Conservation (phyloP, 1,284 basidiomycete species). For the Trichosporon inkin region DNA sequence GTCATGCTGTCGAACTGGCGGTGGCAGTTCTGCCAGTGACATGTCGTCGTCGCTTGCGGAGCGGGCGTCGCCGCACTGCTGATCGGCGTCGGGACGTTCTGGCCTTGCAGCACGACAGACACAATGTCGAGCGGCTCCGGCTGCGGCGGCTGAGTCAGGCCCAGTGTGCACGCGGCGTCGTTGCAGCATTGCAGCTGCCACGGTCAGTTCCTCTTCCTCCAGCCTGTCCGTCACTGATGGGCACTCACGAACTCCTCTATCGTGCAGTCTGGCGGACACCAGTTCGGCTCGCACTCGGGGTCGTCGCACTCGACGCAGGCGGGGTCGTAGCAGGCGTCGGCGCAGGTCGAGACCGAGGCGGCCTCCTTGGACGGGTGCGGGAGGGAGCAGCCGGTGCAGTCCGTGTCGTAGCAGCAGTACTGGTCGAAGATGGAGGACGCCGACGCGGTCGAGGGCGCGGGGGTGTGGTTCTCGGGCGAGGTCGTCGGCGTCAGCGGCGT, state of each 20-base stretch:
- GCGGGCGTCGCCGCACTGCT: constrained; percentile 12
- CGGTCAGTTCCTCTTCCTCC: no score
- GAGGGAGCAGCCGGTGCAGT: constrained; percentile 8
- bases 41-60: constrained; percentile 24
- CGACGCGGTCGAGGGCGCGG: neutral
- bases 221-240: neutral
- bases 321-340: constrained; percentile 13
- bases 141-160: constrained; percentile 7
- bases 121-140: constrained; percentile 13
- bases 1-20: constrained; percentile 50
- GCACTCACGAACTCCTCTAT: constrained; percentile 45
- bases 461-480: neutral
- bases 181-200: constrained; percentile 41
- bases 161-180: constrained; percentile 15
- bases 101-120: constrained; percentile 8
- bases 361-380: neutral
- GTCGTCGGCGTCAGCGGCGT: constrained; percentile 1
- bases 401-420: constrained; percentile 23
- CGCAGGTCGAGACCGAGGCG: neutral
- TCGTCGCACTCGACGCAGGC: constrained; percentile 15
- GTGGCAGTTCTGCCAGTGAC: constrained; percentile 54
- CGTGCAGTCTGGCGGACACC: constrained; percentile 20
- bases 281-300: constrained; percentile 13
- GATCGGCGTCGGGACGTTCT: neutral
- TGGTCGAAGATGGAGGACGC: constrained; percentile 23